phyloP scores from a whole-genome alignment of 2,329 filamentous ascomycete species.

The Diaporthe velutina region DNA sequence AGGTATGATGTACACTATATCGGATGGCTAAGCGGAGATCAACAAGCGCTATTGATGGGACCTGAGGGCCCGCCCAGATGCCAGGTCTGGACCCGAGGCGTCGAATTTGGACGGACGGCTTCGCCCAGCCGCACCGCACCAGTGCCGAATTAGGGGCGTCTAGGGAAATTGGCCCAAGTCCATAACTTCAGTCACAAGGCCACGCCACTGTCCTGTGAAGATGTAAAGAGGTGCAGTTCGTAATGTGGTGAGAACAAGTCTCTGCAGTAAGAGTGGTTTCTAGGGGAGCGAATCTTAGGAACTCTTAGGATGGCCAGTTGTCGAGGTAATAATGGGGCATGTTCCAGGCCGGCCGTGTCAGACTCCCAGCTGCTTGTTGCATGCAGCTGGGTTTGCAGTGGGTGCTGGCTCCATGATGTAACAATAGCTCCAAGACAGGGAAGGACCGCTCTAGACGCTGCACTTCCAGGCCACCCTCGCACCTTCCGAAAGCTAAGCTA shows the following conservation, averaged over 20 bases:
- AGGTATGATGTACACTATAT: too few relatives aligned
- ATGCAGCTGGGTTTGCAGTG: neutral
- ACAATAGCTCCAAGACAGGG: neutral
- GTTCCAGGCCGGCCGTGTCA: neutral
- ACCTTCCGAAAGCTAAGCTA: too few relatives aligned
- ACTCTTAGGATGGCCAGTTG: neutral
- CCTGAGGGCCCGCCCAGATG: slow-evolving; percentile 18
- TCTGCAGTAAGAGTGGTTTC: neutral
- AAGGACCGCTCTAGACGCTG: slow-evolving; percentile 20
- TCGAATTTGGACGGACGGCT: neutral
- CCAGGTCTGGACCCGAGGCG: slow-evolving; percentile 16
- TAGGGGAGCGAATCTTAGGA: too few relatives aligned
- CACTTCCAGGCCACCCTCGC: neutral
- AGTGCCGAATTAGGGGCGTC: slow-evolving; percentile 10
- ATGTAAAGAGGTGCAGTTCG: neutral
- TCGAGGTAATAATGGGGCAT: neutral
- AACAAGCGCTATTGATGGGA: slow-evolving; percentile 15
- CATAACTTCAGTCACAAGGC: neutral
- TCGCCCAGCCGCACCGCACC: slow-evolving; percentile 12
- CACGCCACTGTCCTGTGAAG: neutral
- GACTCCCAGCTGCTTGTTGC: neutral
- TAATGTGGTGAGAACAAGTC: neutral
- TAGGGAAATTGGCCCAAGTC: neutral
- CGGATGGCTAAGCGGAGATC: slow-evolving; percentile 11
- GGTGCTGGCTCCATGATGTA: slow-evolving; percentile 4